These are phyloP conservation scores for Gossypium sturtianum DNA, from an alignment of 345 rosid genomes.

Conservation along the genomic window DNA sequence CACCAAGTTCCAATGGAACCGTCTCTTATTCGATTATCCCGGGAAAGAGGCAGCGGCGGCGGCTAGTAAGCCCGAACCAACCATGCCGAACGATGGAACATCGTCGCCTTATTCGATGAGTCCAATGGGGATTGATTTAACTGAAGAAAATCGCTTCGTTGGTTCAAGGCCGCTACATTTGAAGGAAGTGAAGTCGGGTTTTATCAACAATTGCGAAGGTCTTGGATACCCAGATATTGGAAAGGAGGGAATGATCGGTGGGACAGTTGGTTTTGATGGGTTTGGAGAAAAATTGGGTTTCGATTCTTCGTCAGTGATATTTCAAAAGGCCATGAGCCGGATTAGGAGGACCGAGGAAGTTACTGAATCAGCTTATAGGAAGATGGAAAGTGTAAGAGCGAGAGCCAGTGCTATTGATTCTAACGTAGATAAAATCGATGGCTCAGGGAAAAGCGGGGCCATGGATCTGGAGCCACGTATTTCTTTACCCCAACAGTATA, in stretches of 20 bases:
- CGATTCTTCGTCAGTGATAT: not conserved
- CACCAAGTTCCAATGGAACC: constrained; percentile 36
- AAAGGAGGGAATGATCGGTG: not conserved
- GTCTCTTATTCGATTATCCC: constrained; percentile 15
- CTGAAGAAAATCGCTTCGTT: not conserved
- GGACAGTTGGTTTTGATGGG: not conserved
- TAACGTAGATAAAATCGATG: not conserved
- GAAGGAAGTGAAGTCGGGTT: not conserved
- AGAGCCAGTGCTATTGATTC: not conserved
- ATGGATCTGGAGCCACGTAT: not conserved
- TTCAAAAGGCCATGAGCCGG: not conserved
- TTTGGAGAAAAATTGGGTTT: not conserved
- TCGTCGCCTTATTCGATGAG: not conserved
- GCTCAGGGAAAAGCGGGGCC: not conserved
- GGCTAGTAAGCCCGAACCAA: not conserved
- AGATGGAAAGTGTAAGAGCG: not conserved
- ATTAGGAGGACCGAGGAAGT: not conserved
- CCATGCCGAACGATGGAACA: not conserved
- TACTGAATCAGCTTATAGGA: not conserved
- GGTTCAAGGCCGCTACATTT: not conserved
- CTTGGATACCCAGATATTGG: not conserved
- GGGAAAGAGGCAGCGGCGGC: not conserved
- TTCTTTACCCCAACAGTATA: not conserved
- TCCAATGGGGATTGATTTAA: not conserved
- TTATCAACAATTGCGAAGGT: not conserved